Evolutionary conservation across 148 eudicot genomes (phyloP).

Genomic region (Rhododendron ferrugineum): DNA sequence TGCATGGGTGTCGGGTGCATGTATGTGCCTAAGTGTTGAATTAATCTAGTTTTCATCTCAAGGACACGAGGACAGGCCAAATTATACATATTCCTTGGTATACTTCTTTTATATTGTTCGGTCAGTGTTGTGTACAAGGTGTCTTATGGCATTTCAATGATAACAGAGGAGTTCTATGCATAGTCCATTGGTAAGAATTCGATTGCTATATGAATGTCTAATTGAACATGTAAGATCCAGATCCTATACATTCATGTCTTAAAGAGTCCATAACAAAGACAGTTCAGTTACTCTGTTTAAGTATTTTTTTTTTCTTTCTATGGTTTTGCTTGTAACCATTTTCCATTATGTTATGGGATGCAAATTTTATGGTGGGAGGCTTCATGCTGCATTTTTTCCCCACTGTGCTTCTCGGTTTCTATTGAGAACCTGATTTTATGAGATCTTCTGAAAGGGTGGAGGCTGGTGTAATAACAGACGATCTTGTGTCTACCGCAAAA

Average conservation of each 20-base stretch:
- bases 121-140: background rate
- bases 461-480: conserved; percentile 87
- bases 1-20: background rate
- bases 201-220: background rate
- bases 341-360: background rate
- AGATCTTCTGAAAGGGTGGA: conserved; percentile 67
- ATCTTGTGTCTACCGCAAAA: conserved; percentile 82
- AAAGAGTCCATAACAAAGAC: background rate
- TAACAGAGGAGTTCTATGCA: background rate
- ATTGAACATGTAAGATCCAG: background rate
- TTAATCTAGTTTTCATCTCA: background rate
- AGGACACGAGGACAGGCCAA: background rate
- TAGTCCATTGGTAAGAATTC: background rate
- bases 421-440: background rate
- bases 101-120: background rate
- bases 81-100: background rate
- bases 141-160: background rate
- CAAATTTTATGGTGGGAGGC: background rate
- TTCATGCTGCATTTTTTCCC: background rate
- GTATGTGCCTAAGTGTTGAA: background rate
- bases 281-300: background rate
- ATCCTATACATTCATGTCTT: background rate
- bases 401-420: background rate
- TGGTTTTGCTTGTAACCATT: background rate
- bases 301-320: background rate